phyloP scores from a whole-genome alignment of 495 filamentous ascomycete species.

The Polyplosphaeria fusca region DNA sequence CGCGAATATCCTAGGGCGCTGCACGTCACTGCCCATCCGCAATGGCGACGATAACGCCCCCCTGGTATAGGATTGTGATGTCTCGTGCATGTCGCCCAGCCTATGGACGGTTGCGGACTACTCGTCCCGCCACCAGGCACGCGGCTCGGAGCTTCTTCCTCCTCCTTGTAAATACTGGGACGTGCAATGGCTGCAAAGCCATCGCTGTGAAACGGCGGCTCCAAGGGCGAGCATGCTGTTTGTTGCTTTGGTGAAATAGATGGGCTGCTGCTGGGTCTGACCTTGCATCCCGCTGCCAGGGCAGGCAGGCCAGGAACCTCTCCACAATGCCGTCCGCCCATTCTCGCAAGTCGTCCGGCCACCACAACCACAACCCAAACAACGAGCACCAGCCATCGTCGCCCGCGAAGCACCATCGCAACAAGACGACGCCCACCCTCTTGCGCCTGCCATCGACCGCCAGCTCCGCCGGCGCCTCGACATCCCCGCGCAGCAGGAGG shows the following conservation, averaged over 20 bases:
- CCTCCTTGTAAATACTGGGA: neutral
- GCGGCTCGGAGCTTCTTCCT: neutral
- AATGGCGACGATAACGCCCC: constrained; percentile 13
- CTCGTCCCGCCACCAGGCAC: neutral
- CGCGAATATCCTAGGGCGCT: neutral
- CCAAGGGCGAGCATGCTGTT: neutral
- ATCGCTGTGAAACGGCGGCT: constrained; percentile 9
- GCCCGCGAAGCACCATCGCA: constrained; percentile 20
- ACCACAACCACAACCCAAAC: neutral
- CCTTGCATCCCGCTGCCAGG: neutral
- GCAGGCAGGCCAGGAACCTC: neutral
- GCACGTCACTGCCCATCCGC: constrained; percentile 18
- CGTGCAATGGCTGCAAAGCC: neutral
- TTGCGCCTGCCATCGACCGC: neutral
- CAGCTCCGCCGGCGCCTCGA: constrained; percentile 4
- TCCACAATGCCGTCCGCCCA: neutral
- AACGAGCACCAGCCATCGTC: neutral
- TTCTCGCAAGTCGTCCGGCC: constrained; percentile 5
- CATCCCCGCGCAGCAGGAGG: constrained; percentile 15
- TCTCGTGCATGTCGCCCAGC: constrained; percentile 21
- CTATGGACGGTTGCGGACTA: constrained; percentile 2
- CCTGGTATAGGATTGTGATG: constrained; percentile 12
- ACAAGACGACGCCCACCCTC: neutral
- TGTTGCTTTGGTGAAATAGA: neutral
- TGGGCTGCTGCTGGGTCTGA: neutral